phyloP scores from a whole-genome alignment of 192 early-diverging fungal species.

The Backusella liffmaniae region DNA sequence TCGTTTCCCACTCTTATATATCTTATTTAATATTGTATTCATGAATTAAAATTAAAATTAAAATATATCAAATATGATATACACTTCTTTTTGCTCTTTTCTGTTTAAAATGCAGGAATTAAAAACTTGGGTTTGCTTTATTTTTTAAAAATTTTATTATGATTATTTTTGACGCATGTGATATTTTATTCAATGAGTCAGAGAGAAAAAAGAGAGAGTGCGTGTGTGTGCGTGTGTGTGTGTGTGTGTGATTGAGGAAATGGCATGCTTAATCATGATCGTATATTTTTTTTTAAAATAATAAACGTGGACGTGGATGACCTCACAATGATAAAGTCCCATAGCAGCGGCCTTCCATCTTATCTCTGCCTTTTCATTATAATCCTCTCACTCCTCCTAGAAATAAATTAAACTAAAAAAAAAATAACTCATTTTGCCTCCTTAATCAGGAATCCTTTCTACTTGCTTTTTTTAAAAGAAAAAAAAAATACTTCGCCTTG shows the following conservation, averaged over 20 bases:
- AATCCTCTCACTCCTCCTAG: neutral
- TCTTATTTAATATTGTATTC: neutral
- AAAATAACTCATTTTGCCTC: constrained; percentile 2
- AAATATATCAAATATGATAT: neutral
- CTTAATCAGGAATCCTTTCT: neutral
- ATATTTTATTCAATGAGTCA: neutral
- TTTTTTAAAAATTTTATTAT: neutral
- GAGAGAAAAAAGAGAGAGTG: neutral
- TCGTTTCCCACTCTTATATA: neutral
- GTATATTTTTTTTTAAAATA: neutral
- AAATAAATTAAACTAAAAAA: constrained; percentile 2
- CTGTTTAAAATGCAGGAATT: constrained; percentile 5
- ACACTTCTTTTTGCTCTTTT: neutral
- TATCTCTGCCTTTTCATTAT: too few species aligned
- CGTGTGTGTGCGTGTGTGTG: neutral
- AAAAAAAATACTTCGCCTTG: neutral
- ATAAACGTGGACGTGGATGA: neutral
- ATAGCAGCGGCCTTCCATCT: neutral
- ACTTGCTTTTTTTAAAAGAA: neutral
- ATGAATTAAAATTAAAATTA: neutral
- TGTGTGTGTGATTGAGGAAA: neutral
- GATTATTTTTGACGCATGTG: neutral
- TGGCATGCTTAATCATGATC: neutral
- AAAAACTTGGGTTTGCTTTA: neutral
- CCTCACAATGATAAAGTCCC: constrained; percentile 1